A percentile compares a stretch with the other conserved stretches of the same genome.
phyloP scores from a whole-genome alignment of 23 red algal species.

The Gracilaria gracilis region DNA sequence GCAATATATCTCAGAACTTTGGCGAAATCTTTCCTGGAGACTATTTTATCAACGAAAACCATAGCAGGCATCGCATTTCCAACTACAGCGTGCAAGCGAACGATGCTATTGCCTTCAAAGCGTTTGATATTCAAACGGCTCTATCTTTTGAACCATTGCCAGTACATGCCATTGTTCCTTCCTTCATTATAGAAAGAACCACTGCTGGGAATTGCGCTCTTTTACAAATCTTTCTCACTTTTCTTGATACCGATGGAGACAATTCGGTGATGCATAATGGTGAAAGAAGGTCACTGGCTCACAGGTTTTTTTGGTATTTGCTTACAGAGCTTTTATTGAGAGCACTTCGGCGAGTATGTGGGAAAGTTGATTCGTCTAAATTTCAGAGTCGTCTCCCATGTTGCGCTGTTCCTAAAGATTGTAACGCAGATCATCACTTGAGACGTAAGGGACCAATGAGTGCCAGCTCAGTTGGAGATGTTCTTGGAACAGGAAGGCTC shows the following conservation, averaged over 20 bases:
- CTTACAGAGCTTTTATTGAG: not conserved
- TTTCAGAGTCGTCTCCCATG: not conserved
- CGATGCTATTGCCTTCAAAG: not conserved
- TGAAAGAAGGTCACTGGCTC: not conserved
- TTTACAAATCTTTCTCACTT: not conserved
- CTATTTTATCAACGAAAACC: not conserved
- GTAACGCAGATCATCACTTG: not conserved
- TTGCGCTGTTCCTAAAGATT: not conserved
- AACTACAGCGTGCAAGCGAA: not conserved
- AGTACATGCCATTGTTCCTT: not conserved
- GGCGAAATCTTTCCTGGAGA: slow-evolving; percentile 10
- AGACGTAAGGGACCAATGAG: not conserved
- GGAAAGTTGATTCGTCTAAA: not conserved
- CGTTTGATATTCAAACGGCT: not conserved
- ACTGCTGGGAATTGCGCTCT: not conserved
- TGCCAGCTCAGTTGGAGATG: not conserved
- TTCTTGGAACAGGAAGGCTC: not conserved
- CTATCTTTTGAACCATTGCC: not conserved
- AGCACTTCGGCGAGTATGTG: not conserved
- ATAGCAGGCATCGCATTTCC: not conserved
- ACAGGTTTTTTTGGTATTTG: not conserved
- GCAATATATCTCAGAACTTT: too few relatives aligned
- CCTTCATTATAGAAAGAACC: not conserved
- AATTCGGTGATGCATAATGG: not conserved
- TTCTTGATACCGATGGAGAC: not conserved